These are phyloP conservation scores for Phaffia australis DNA, from an alignment of 768 basidiomycete species.

Conservation along the genomic window DNA sequence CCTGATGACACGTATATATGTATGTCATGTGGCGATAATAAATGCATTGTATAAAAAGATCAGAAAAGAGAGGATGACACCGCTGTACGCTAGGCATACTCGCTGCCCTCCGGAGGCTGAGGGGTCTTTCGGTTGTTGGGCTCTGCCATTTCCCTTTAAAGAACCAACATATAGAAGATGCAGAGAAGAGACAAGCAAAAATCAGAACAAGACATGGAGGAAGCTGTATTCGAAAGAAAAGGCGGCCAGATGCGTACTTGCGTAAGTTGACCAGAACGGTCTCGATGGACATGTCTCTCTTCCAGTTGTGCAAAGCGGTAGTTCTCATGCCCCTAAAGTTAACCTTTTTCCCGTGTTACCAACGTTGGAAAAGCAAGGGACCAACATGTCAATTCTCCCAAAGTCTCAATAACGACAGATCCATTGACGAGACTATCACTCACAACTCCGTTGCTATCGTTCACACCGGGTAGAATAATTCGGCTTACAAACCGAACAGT, in stretches of 20 bases:
- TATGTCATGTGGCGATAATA: too few species aligned
- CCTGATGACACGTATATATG: too few species aligned
- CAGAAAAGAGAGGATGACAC: too few species aligned
- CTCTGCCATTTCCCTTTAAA: constrained; percentile 79
- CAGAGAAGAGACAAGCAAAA: constrained; percentile 1
- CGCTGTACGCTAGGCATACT: constrained; percentile 26
- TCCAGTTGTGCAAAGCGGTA: constrained; percentile 64
- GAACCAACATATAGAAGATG: not conserved
- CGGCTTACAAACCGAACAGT: constrained; percentile 69
- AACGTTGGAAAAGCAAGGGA: constrained; percentile 1
- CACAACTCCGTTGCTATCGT: constrained; percentile 53
- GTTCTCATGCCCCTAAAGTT: constrained; percentile 53
- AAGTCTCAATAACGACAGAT: not conserved
- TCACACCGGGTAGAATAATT: constrained; percentile 90
- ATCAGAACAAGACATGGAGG: constrained; percentile 3
- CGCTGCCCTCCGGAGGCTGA: constrained; percentile 76
- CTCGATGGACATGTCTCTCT: constrained; percentile 66
- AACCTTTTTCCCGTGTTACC: constrained; percentile 42
- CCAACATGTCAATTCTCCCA: not conserved
- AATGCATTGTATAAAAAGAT: too few species aligned
- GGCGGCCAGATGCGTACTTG: constrained; percentile 47
- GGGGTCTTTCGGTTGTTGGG: constrained; percentile 84
- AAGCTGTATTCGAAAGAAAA: not conserved
- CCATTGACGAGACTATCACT: constrained; percentile 19
- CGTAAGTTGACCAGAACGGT: constrained; percentile 84